Evolutionary conservation across 2,329 filamentous ascomycete species (phyloP).

Genomic region (Xylariaceae sp.): DNA sequence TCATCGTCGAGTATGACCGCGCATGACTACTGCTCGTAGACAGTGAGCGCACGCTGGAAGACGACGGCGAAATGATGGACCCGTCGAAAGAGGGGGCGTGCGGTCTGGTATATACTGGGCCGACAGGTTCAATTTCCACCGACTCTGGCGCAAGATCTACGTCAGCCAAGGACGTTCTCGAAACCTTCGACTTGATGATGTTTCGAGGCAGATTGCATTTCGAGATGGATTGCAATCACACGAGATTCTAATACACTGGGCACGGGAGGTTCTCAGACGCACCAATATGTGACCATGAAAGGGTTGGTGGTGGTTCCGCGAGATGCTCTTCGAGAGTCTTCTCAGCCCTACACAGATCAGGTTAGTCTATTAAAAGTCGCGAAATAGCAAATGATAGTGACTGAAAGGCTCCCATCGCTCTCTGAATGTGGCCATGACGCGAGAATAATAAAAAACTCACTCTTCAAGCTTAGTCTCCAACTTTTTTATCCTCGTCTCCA

Average conservation of each 20-base stretch:
- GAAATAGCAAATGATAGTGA: no score
- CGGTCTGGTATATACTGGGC: conserved; percentile 16
- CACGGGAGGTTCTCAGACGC: conserved; percentile 1
- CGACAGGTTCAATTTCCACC: conserved; percentile 23
- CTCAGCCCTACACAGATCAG: conserved; percentile 5
- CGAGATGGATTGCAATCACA: not conserved
- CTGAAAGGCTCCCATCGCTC: no score
- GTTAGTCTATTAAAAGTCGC: no score
- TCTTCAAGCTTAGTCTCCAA: conserved; percentile 22
- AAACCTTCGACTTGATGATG: not conserved
- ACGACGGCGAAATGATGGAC: conserved; percentile 18
- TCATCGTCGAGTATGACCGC: conserved; percentile 20
- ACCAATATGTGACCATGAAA: conserved; percentile 23
- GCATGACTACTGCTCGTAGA: conserved; percentile 13
- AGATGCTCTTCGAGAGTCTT: conserved; percentile 19
- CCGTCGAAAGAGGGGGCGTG: conserved; percentile 13
- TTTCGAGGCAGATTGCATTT: no score
- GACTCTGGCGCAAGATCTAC: no score
- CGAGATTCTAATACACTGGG: not conserved
- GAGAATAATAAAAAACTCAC: conserved; percentile 10
- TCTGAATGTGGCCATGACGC: no score
- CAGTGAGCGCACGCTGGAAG: conserved; percentile 20
- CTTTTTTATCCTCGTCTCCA: conserved; percentile 22
- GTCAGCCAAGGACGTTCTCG: no score
- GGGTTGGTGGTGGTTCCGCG: conserved; percentile 11